Conservation (phyloP, 495 filamentous ascomycete genomes). For the Aspergillus ostianus region DNA sequence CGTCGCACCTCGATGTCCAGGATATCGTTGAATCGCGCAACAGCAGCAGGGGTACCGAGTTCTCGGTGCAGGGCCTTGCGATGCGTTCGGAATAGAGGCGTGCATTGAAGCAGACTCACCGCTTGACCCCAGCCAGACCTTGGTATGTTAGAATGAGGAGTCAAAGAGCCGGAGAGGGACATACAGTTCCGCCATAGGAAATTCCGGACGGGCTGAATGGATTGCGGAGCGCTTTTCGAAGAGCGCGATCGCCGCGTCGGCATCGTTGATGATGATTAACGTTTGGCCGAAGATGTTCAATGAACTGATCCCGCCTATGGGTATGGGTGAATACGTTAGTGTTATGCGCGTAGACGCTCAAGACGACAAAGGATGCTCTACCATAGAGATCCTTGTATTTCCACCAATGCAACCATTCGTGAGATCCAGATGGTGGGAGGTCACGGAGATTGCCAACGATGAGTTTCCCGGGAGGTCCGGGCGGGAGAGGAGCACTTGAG, state of each 20-base stretch:
- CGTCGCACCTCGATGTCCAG: slow-evolving; percentile 42
- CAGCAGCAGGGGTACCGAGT: slow-evolving; percentile 24
- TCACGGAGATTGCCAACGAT: slow-evolving; percentile 50
- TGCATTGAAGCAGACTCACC: slow-evolving; percentile 32
- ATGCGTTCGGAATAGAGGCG: slow-evolving; percentile 33
- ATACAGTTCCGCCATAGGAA: slow-evolving; percentile 36
- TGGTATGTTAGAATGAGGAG: not conserved
- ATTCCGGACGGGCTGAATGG: slow-evolving; percentile 39
- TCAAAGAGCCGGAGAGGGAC: not conserved
- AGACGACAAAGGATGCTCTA: slow-evolving; percentile 3
- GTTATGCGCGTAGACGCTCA: not conserved
- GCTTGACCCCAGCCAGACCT: slow-evolving; percentile 36
- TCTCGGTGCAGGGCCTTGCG: slow-evolving; percentile 36
- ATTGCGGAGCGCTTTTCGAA: slow-evolving; percentile 44
- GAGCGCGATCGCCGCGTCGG: slow-evolving; percentile 36
- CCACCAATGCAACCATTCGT: slow-evolving; percentile 49
- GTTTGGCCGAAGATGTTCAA: slow-evolving; percentile 39
- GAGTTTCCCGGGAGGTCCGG: slow-evolving; percentile 42
- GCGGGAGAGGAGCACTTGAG: slow-evolving; percentile 33
- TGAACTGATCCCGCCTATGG: slow-evolving; percentile 4
- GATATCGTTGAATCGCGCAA: slow-evolving; percentile 32
- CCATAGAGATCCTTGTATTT: slow-evolving; percentile 51
- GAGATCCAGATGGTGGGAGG: slow-evolving; percentile 35
- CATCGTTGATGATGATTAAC: slow-evolving; percentile 48
- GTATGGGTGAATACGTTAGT: slow-evolving; percentile 8